Evolutionary conservation across 352 stramenopile species (phyloP), one percentile per base, ranked within the genome.

Genomic region (Elongisporangium anandrum): DNA sequence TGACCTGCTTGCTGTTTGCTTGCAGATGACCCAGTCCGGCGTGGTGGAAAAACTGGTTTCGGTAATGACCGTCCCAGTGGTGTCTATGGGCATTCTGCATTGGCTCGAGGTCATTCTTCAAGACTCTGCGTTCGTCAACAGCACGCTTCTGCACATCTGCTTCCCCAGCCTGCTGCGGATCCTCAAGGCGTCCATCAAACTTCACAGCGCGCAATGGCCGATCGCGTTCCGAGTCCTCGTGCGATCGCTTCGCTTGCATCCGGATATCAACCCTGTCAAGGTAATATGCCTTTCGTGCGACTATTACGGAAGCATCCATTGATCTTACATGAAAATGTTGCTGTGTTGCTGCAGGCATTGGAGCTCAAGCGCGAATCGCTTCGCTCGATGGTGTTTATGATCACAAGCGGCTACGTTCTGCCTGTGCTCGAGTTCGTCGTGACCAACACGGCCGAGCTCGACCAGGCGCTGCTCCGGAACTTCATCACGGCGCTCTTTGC

Each of bases 321-420:
- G n/a, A n/a, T n/a, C n/a, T n/a, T n/a, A 41, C 29, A 15, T 13
- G 29, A 2, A 41, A 41, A 41, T 8, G 29, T 8, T 57, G 3
- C 45, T 53, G 2, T 10, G 2, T 19, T n/a, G 38, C 13, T 8
- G 16, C 26, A 84, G 75, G 80, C 82, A 16, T 68, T 95, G 0
- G 86, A 95, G 51, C 67, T 94, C 41, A 94, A 94, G 61, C 80
- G 85, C 1, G 86, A 95, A 60, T 88, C 84, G 16, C 71, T 95
- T 47, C 79, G 86, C 2, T 92, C 77, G 39, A 94, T 95, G 86
- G 82, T 92, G 19, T 91, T 89, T 56, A 88, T 95, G 77, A 92
- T 95, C 63, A 92, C 84, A 5, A 89, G 77, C 60, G 86, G 86
- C 41, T 95, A 95, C 45, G 84, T 95, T 7, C 60, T 95, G 19